Conservation (phyloP, 2,329 filamentous ascomycete species). For the Fusarium austroafricanum region DNA sequence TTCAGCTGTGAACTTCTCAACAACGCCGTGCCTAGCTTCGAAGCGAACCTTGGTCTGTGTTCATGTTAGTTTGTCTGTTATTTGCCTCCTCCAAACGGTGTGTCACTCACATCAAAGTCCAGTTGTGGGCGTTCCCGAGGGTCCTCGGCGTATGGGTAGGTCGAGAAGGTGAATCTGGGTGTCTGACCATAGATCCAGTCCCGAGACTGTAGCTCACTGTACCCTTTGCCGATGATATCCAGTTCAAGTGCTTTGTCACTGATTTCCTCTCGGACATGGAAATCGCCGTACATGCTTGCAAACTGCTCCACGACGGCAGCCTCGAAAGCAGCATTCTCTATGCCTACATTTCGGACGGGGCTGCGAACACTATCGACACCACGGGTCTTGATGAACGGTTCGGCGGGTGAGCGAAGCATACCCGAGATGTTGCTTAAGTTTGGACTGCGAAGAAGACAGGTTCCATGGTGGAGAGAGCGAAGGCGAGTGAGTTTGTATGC, state of each 20-base stretch:
- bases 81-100: neutral
- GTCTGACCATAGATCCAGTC: slow-evolving; percentile 90
- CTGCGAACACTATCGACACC: slow-evolving; percentile 94
- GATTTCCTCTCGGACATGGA: slow-evolving; percentile 54
- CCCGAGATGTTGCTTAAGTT: slow-evolving; percentile 76
- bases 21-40: slow-evolving; percentile 53
- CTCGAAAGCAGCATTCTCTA: slow-evolving; percentile 61
- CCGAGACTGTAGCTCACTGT: slow-evolving; percentile 60
- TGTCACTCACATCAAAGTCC: slow-evolving; percentile 57
- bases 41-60: slow-evolving; percentile 51
- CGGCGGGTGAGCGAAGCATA: slow-evolving; percentile 82
- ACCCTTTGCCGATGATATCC: slow-evolving; percentile 58
- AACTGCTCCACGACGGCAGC: slow-evolving; percentile 74
- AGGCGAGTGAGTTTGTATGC: slow-evolving; percentile 91
- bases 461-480: slow-evolving; percentile 91
- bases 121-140: slow-evolving; percentile 64
- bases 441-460: slow-evolving; percentile 82
- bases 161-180: slow-evolving; percentile 81
- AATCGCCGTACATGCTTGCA: slow-evolving; percentile 69
- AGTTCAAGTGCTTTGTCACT: slow-evolving; percentile 63
- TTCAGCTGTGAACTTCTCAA: slow-evolving; percentile 50
- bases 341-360: slow-evolving; percentile 80
- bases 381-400: slow-evolving; percentile 78
- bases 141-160: slow-evolving; percentile 68
- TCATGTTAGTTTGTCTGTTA: slow-evolving; percentile 11